These are phyloP conservation scores for Aspergillus sclerotioniger DNA, from an alignment of 495 filamentous ascomycete species.

Conservation along the genomic window DNA sequence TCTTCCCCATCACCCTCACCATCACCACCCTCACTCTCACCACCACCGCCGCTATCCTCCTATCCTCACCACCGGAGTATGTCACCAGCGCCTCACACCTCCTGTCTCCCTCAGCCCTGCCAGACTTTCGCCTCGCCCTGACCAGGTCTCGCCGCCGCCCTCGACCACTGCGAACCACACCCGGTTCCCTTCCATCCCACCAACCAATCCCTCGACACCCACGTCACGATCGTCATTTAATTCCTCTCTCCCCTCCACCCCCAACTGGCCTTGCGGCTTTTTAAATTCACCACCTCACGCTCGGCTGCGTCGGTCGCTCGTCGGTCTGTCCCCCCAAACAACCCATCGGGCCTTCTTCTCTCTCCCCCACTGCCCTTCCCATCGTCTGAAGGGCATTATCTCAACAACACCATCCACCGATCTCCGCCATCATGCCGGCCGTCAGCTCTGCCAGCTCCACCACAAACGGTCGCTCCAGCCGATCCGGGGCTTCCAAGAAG, in stretches of 20 bases:
- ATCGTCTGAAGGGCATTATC: background rate
- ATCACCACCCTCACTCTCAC: slow-evolving; percentile 22
- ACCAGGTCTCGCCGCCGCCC: slow-evolving; percentile 22
- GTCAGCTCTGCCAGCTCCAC: slow-evolving; percentile 24
- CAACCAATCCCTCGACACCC: slow-evolving; percentile 9
- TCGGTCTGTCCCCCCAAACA: slow-evolving; percentile 1
- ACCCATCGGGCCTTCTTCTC: background rate
- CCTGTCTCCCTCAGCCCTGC: slow-evolving; percentile 22
- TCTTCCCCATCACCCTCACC: slow-evolving; percentile 17
- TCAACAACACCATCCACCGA: background rate
- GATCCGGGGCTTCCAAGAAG: slow-evolving; percentile 37
- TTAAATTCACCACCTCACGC: slow-evolving; percentile 1
- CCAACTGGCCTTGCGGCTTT: background rate
- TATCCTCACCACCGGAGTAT: slow-evolving; percentile 25
- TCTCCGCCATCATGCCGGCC: slow-evolving; percentile 29
- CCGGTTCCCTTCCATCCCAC: slow-evolving; percentile 15
- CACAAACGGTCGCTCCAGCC: slow-evolving; percentile 39
- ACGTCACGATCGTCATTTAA: slow-evolving; percentile 20
- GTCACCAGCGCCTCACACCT: slow-evolving; percentile 26
- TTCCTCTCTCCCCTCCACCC: background rate
- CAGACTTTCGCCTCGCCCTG: slow-evolving; percentile 27
- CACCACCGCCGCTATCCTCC: slow-evolving; percentile 19
- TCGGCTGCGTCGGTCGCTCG: background rate
- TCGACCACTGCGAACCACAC: slow-evolving; percentile 17
- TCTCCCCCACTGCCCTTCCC: background rate